phyloP scores from a whole-genome alignment of 352 stramenopile species.

The Aphanomyces invadans region DNA sequence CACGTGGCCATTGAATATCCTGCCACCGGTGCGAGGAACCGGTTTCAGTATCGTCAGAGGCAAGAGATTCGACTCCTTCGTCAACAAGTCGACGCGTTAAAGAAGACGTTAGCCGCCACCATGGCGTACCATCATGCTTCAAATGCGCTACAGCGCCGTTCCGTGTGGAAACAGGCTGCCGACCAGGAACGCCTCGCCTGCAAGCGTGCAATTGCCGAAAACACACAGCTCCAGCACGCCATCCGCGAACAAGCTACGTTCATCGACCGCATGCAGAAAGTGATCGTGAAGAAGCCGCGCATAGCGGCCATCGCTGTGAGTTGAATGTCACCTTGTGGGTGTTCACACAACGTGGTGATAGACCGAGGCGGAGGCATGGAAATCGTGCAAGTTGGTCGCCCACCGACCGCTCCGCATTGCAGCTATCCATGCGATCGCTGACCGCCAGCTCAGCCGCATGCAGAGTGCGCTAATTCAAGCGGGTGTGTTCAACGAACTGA shows the following conservation, averaged over 20 bases:
- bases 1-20: neutral
- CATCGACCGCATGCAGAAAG: slow-evolving; percentile 1
- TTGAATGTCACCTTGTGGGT: neutral
- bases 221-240: neutral
- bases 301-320: neutral
- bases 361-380: slow-evolving; percentile 1
- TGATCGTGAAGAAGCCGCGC: slow-evolving; percentile 9
- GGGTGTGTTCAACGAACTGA: neutral
- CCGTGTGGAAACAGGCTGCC: slow-evolving; percentile 1
- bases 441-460: slow-evolving; percentile 8
- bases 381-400: slow-evolving; percentile 2
- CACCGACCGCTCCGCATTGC: slow-evolving; percentile 13
- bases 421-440: slow-evolving; percentile 17
- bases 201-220: neutral
- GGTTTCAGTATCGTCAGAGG: slow-evolving; percentile 16
- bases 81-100: slow-evolving; percentile 1
- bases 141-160: neutral
- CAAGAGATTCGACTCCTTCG: slow-evolving; percentile 11
- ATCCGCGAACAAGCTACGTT: slow-evolving; percentile 2
- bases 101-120: neutral
- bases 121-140: neutral
- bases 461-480: neutral
- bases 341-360: neutral
- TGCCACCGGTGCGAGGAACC: neutral
- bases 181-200: neutral